These are phyloP conservation scores for Heteromeles arbutifolia DNA, from an alignment of 306 rosid species.

Conservation along the genomic window DNA sequence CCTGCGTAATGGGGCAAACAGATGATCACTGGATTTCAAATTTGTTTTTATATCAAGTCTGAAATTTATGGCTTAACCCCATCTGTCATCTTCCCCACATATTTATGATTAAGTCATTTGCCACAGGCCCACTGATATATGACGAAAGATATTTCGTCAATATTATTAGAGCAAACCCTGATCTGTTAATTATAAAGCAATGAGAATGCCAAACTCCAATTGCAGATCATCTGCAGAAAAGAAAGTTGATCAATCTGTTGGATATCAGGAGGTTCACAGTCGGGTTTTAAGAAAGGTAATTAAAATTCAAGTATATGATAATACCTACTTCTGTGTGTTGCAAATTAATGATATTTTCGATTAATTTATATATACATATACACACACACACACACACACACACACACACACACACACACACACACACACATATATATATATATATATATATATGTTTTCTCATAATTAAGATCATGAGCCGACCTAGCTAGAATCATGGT, in stretches of 20 bases:
- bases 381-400: too few species aligned
- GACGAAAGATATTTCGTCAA: too few species aligned
- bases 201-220: conserved; percentile 28
- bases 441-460: too few species aligned
- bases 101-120: neutral
- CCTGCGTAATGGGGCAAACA: conserved; percentile 26
- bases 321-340: neutral
- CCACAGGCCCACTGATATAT: neutral
- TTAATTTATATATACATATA: too few species aligned
- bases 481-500: neutral
- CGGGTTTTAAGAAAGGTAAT: conserved; percentile 14
- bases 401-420: too few species aligned
- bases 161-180: neutral
- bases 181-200: conserved; percentile 1
- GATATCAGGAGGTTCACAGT: conserved; percentile 5
- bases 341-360: neutral
- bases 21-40: conserved; percentile 19
- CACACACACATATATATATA: too few species aligned
- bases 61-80: conserved; percentile 17
- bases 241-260: conserved; percentile 24
- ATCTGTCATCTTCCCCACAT: neutral
- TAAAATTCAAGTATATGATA: neutral
- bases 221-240: conserved; percentile 15
- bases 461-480: neutral
- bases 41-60: conserved; percentile 25